These are phyloP conservation scores for Penicillium ucsense DNA, from an alignment of 495 filamentous ascomycete species.

Conservation along the genomic window DNA sequence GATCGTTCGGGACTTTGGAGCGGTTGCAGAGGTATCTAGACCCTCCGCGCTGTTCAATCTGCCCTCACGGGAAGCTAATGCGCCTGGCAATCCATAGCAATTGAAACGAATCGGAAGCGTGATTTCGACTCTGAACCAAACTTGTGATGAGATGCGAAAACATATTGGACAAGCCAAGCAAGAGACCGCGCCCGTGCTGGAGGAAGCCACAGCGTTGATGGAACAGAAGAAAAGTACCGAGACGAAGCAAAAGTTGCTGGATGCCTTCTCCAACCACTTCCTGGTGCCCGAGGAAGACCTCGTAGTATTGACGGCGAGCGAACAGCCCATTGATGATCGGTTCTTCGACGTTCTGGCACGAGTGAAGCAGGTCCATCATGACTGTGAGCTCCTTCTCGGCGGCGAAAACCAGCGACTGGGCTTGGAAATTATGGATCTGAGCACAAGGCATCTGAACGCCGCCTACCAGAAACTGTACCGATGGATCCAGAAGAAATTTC, in stretches of 20 bases:
- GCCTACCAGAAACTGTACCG: conserved; percentile 92
- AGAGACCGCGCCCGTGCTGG: conserved; percentile 66
- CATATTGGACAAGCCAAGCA: conserved; percentile 65
- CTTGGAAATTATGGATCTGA: conserved; percentile 83
- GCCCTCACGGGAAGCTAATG: conserved; percentile 4
- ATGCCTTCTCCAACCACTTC: conserved; percentile 78
- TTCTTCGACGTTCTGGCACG: conserved; percentile 77
- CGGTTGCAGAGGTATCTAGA: conserved; percentile 69
- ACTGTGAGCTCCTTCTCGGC: conserved; percentile 81
- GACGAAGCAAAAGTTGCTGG: conserved; percentile 76
- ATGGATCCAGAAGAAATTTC: conserved; percentile 93
- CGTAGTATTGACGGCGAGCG: conserved; percentile 57
- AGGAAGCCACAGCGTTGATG: conserved; percentile 69
- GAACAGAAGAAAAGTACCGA: conserved; percentile 67
- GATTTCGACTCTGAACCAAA: conserved; percentile 67
- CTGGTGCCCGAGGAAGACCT: conserved; percentile 72
- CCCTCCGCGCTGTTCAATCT: not conserved
- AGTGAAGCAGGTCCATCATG: conserved; percentile 77
- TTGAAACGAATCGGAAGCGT: conserved; percentile 74
- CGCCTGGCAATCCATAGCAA: conserved; percentile 46
- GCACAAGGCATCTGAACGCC: conserved; percentile 71
- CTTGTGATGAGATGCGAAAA: conserved; percentile 69
- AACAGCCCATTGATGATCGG: conserved; percentile 71
- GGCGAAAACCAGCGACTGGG: conserved; percentile 82
- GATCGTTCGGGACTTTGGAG: conserved; percentile 81